These are phyloP conservation scores for Herpetospermum pedunculosum DNA, from an alignment of 306 rosid species.

Conservation along the genomic window DNA sequence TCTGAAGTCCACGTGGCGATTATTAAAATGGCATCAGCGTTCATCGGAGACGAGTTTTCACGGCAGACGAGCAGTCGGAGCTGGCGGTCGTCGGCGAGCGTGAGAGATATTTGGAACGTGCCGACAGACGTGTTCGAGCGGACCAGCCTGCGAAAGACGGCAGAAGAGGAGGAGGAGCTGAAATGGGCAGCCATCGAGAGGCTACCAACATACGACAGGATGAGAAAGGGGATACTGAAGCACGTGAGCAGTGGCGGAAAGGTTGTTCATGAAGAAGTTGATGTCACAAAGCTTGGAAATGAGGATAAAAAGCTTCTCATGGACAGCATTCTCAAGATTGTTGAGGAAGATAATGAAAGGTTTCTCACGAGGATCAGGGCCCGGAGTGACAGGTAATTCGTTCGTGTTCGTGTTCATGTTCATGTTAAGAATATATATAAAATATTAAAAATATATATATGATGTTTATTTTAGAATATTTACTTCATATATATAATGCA, in stretches of 20 bases:
- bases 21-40: constrained; percentile 24
- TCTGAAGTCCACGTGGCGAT: not conserved
- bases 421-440: no score
- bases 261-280: constrained; percentile 35
- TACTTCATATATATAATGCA: no score
- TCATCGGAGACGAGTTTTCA: constrained; percentile 25
- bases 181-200: constrained; percentile 74
- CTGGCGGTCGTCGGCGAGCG: constrained; percentile 32
- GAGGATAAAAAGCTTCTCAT: constrained; percentile 43
- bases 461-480: no score
- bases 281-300: constrained; percentile 40
- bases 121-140: constrained; percentile 49
- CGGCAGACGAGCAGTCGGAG: constrained; percentile 32
- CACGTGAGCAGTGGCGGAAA: constrained; percentile 45
- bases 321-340: constrained; percentile 44
- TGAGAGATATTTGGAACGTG: constrained; percentile 43
- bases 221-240: constrained; percentile 47
- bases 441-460: no score
- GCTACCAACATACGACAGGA: constrained; percentile 60
- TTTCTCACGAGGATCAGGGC: constrained; percentile 39
- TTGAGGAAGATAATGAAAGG: constrained; percentile 64
- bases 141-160: constrained; percentile 17
- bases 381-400: constrained; percentile 43
- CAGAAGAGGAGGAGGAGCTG: constrained; percentile 54
- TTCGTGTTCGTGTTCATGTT: not conserved